Percentiles rank a stretch among this genome's conserved stretches.
These are phyloP conservation scores for Biancaea sappan DNA, from an alignment of 306 rosid species.

Conservation along the genomic window DNA sequence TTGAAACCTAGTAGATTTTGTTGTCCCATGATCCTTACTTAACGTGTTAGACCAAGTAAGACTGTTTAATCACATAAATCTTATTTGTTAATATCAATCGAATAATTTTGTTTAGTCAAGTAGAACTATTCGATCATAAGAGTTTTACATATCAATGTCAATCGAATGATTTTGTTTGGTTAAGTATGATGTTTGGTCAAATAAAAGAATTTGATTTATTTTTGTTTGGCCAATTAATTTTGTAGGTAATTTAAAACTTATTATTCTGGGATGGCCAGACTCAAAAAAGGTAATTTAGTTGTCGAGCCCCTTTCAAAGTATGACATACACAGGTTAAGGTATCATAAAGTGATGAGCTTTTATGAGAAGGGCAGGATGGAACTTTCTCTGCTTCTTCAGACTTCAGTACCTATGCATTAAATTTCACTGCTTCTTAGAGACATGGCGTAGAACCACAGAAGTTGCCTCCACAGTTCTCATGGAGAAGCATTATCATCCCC, in stretches of 20 bases:
- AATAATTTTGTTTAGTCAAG: too few species aligned
- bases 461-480: conserved; percentile 82
- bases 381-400: background rate
- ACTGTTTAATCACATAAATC: too few species aligned
- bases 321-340: background rate
- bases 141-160: too few species aligned
- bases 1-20: too few species aligned
- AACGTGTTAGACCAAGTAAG: too few species aligned
- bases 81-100: too few species aligned
- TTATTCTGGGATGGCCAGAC: background rate
- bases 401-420: background rate
- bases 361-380: background rate
- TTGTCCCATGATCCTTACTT: too few species aligned
- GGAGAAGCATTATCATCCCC: conserved; percentile 83
- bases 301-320: background rate
- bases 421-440: conserved; percentile 44
- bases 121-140: too few species aligned
- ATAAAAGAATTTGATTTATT: too few species aligned
- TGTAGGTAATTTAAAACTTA: background rate
- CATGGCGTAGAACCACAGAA: conserved; percentile 82
- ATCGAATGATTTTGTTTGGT: too few species aligned
- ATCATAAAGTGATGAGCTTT: background rate
- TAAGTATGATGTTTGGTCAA: too few species aligned
- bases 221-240: too few species aligned
- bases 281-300: background rate